Percentiles rank a stretch among this genome's conserved stretches.
Conservation (phyloP, 371 early-diverging fungal genomes). For the Ordospora pajunii region DNA sequence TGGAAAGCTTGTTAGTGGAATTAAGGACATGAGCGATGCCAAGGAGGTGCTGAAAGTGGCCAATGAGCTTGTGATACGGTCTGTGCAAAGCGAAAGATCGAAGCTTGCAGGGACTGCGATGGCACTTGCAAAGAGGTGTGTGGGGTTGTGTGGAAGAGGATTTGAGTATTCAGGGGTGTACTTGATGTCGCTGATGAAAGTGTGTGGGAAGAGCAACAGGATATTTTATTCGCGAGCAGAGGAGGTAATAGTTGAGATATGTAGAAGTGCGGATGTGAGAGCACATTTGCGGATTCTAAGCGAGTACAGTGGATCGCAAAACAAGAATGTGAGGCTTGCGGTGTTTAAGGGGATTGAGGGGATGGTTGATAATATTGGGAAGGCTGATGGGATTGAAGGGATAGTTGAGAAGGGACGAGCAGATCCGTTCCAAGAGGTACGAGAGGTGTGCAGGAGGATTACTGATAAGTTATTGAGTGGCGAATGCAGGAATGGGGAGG, state of each 20-base stretch:
- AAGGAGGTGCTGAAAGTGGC: not conserved
- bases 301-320: constrained; percentile 10
- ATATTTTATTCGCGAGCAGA: constrained; percentile 32
- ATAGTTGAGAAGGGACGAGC: constrained; percentile 25
- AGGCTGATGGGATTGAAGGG: not conserved
- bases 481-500: not conserved
- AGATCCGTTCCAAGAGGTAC: constrained; percentile 38
- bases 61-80: constrained; percentile 24
- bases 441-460: constrained; percentile 19
- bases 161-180: not conserved
- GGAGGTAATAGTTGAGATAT: constrained; percentile 10
- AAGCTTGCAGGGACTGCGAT: constrained; percentile 39
- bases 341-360: constrained; percentile 18
- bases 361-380: not conserved
- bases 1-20: not conserved
- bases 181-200: constrained; percentile 18
- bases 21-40: not conserved
- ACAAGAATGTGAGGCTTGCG: constrained; percentile 42
- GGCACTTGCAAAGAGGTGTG: constrained; percentile 24
- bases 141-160: not conserved
- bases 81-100: constrained; percentile 45
- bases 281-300: not conserved
- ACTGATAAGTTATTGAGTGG: not conserved
- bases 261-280: constrained; percentile 3
- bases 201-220: constrained; percentile 39